A percentile compares a stretch with the other conserved stretches of the same genome.
These are phyloP conservation scores for Aspergillus oerlinghausenensis DNA, from an alignment of 2,329 filamentous ascomycete genomes.

Conservation along the genomic window DNA sequence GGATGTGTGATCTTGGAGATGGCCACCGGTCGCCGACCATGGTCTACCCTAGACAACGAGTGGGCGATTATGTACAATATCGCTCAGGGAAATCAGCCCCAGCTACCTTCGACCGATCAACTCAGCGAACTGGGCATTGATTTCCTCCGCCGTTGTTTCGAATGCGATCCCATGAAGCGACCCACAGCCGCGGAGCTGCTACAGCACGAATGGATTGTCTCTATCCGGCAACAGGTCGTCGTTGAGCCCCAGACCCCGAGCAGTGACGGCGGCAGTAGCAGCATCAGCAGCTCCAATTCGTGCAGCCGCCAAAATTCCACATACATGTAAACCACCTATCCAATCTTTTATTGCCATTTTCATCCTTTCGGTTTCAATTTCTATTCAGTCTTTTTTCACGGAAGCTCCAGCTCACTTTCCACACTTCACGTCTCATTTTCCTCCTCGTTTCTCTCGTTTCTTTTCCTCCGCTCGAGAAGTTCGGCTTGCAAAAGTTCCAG, in stretches of 20 bases:
- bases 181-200: conserved; percentile 82
- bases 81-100: conserved; percentile 88
- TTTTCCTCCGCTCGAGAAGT: not conserved
- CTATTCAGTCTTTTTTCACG: not conserved
- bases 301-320: conserved; percentile 27
- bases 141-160: conserved; percentile 82
- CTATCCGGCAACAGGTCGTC: conserved; percentile 45
- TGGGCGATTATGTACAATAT: conserved; percentile 99
- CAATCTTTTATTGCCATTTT: not conserved
- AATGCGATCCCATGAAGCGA: conserved; percentile 72
- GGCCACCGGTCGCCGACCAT: conserved; percentile 89
- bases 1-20: conserved; percentile 97
- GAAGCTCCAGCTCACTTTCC: not conserved
- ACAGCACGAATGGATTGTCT: conserved; percentile 82
- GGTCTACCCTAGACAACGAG: conserved; percentile 95
- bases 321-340: conserved; percentile 12
- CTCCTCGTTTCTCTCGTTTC: not conserved
- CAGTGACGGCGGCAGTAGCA: conserved; percentile 38
- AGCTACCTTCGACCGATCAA: conserved; percentile 76
- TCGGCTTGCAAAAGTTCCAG: not conserved
- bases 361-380: not conserved
- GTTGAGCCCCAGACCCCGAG: conserved; percentile 38
- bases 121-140: conserved; percentile 80
- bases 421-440: not conserved
- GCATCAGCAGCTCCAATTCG: conserved; percentile 22